A percentile compares a stretch with the other conserved stretches of the same genome.
phyloP scores from a whole-genome alignment of 257 asterid species.

The Solanum piurae region DNA sequence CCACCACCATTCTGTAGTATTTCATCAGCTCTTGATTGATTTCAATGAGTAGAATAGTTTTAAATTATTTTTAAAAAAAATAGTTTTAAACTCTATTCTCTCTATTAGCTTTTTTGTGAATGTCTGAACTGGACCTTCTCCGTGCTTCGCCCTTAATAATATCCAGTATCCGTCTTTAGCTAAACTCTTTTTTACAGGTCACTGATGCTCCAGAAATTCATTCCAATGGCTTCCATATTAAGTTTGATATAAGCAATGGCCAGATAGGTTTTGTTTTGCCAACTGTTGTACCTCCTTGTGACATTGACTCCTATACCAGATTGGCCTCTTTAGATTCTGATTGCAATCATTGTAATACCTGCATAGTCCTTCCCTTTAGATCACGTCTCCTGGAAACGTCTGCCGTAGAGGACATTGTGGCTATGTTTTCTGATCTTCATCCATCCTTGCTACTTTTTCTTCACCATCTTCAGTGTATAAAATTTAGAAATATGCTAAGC shows the following conservation, averaged over 20 bases:
- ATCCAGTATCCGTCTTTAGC: background rate
- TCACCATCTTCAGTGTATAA: constrained; percentile 33
- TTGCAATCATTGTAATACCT: constrained; percentile 56
- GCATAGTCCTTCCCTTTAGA: constrained; percentile 85
- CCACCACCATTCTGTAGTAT: background rate
- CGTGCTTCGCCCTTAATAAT: background rate
- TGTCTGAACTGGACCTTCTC: background rate
- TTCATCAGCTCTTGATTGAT: background rate
- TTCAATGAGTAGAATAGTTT: background rate
- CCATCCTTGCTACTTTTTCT: constrained; percentile 73
- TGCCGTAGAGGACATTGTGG: constrained; percentile 39
- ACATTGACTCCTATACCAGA: constrained; percentile 45
- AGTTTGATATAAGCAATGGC: constrained; percentile 80
- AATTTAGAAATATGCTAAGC: constrained; percentile 52
- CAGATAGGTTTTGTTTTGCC: constrained; percentile 97
- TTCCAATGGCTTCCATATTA: constrained; percentile 82
- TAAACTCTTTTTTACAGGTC: constrained; percentile 33
- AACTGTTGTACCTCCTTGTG: constrained; percentile 72
- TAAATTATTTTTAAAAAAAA: background rate
- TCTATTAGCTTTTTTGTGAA: background rate
- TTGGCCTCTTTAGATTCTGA: constrained; percentile 40
- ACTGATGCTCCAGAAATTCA: constrained; percentile 95
- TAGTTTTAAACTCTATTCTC: background rate
- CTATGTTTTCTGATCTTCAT: constrained; percentile 88
- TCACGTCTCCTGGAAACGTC: constrained; percentile 34